Conservation (phyloP, 1,284 basidiomycete species). For the Tranzscheliella williamsii region DNA sequence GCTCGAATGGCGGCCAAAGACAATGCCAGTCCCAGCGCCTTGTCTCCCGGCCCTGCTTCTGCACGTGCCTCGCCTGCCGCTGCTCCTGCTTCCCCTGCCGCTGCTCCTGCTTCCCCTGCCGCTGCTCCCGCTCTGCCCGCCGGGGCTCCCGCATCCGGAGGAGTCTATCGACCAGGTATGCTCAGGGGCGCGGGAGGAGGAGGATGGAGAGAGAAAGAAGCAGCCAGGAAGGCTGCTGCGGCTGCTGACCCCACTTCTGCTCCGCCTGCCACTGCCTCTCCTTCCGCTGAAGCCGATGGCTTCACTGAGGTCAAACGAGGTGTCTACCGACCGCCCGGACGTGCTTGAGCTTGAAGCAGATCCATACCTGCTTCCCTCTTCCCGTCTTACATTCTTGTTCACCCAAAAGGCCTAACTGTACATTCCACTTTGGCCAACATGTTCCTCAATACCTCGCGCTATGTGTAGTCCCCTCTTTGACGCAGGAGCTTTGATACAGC, state of each 20-base stretch:
- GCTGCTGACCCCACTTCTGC: constrained; percentile 2
- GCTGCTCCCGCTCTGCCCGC: constrained; percentile 11
- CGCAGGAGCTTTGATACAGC: too few relatives aligned
- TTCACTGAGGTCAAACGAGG: constrained; percentile 44
- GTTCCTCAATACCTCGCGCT: too few relatives aligned
- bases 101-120: constrained; percentile 7
- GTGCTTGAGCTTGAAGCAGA: constrained; percentile 9
- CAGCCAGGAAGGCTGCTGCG: constrained; percentile 29
- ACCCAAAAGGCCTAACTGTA: too few relatives aligned
- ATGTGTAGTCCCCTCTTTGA: too few relatives aligned
- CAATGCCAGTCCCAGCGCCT: not conserved
- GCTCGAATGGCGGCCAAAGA: too few relatives aligned
- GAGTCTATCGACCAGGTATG: constrained; percentile 34
- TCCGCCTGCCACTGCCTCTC: constrained; percentile 3
- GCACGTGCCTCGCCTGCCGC: constrained; percentile 4
- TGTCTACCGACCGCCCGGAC: constrained; percentile 36
- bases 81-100: constrained; percentile 13
- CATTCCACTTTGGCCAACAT: too few relatives aligned
- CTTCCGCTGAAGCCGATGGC: constrained; percentile 30
- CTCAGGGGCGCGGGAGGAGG: constrained; percentile 10
- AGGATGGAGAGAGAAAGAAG: constrained; percentile 37
- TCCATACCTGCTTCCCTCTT: not conserved
- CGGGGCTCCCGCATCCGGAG: not conserved
- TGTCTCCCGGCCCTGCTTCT: constrained; percentile 8
- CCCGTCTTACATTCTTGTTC: too few relatives aligned